A percentile compares a stretch with the other conserved stretches of the same genome.
These are phyloP conservation scores for Yamadazyma philogaea DNA, from an alignment of 805 yeast genomes.

Conservation along the genomic window DNA sequence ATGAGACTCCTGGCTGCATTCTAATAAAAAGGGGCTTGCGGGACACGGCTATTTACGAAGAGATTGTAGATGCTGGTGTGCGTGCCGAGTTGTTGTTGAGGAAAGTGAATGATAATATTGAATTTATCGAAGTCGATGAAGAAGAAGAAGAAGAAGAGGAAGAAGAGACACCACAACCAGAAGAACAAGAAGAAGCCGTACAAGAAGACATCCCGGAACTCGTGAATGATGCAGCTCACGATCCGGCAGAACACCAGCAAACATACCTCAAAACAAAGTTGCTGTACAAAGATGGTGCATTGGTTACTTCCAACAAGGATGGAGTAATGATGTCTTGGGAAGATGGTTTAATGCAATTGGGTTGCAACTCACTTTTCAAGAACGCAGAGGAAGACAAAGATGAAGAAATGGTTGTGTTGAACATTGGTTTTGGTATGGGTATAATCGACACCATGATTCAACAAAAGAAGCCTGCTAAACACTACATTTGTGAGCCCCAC, in stretches of 20 bases:
- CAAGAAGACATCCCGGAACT: constrained; percentile 3
- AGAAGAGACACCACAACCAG: constrained; percentile 5
- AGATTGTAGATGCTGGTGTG: constrained; percentile 80
- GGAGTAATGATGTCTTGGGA: constrained; percentile 99
- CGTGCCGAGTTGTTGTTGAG: constrained; percentile 81
- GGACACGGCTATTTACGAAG: constrained; percentile 38
- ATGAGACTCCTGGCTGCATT: constrained; percentile 84
- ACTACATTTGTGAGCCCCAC: constrained; percentile 91
- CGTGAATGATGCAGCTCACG: constrained; percentile 11
- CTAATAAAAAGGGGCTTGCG: constrained; percentile 50
- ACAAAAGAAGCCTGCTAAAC: constrained; percentile 54
- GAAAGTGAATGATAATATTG: constrained; percentile 62
- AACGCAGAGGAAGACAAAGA: constrained; percentile 36
- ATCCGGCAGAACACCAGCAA: constrained; percentile 63
- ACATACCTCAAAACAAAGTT: constrained; percentile 65
- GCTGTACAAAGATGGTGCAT: constrained; percentile 63
- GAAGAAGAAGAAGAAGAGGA: constrained; percentile 16
- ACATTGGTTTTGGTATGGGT: constrained; percentile 97
- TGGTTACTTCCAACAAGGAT: constrained; percentile 72
- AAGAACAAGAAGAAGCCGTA: constrained; percentile 3
- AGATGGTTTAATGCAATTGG: constrained; percentile 71
- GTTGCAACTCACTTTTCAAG: constrained; percentile 68
- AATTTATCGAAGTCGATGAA: constrained; percentile 47
- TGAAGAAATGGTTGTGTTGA: constrained; percentile 54
- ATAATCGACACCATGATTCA: constrained; percentile 83